Evolutionary conservation across 192 early-diverging fungal genomes (phyloP).

Genomic region (Coemansia sp.): DNA sequence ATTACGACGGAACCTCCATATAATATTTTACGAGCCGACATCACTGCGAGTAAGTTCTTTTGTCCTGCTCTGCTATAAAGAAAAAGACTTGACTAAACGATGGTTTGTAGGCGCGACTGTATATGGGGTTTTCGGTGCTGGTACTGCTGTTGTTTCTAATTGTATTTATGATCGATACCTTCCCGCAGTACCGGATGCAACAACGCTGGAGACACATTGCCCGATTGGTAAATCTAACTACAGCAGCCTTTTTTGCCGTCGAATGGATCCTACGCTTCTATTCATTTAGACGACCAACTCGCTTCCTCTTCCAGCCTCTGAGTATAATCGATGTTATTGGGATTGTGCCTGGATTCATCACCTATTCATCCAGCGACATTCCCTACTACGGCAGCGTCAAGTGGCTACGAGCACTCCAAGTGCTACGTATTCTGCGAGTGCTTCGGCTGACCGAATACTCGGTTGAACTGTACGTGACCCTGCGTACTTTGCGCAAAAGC

Average conservation of each 20-base stretch:
- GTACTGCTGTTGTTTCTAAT: slow-evolving; percentile 49
- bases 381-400: slow-evolving; percentile 30
- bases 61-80: too few relatives aligned
- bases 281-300: slow-evolving; percentile 13
- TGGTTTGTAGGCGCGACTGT: slow-evolving; percentile 29
- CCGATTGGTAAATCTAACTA: slow-evolving; percentile 29
- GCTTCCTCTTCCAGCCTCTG: slow-evolving; percentile 41
- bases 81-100: too few relatives aligned
- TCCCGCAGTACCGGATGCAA: slow-evolving; percentile 43
- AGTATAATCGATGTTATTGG: slow-evolving; percentile 35
- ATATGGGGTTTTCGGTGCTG: slow-evolving; percentile 36
- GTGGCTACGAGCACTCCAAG: slow-evolving; percentile 44
- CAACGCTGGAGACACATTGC: slow-evolving; percentile 35
- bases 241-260: slow-evolving; percentile 36
- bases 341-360: slow-evolving; percentile 34
- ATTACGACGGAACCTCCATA: slow-evolving; percentile 29
- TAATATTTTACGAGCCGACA: slow-evolving; percentile 43
- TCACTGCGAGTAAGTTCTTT: slow-evolving; percentile 31
- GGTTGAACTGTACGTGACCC: slow-evolving; percentile 45
- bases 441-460: slow-evolving; percentile 44
- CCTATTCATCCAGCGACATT: slow-evolving; percentile 6
- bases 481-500: slow-evolving; percentile 45
- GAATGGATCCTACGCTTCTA: slow-evolving; percentile 49
- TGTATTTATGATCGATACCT: slow-evolving; percentile 53
- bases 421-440: slow-evolving; percentile 43